phyloP scores from a whole-genome alignment of 2,329 filamentous ascomycete genomes.

The Cercospora sp. region DNA sequence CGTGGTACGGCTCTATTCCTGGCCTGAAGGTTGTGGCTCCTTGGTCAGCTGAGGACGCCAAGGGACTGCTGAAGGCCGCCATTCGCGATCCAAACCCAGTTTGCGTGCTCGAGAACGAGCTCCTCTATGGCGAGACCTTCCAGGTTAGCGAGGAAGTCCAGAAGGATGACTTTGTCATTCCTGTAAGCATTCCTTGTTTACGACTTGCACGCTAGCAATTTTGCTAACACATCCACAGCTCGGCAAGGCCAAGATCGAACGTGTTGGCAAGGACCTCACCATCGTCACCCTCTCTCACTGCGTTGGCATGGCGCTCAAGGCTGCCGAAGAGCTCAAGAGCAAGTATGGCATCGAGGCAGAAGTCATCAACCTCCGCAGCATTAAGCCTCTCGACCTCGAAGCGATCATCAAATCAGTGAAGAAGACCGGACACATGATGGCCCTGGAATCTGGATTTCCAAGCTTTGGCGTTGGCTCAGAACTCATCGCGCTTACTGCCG shows the following conservation, averaged over 20 bases:
- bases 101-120: conserved; percentile 62
- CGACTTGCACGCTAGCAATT: background rate
- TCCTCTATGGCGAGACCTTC: conserved; percentile 89
- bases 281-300: conserved; percentile 93
- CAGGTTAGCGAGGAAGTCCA: conserved; percentile 97
- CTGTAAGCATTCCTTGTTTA: conserved; percentile 47
- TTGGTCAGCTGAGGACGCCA: conserved; percentile 97
- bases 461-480: conserved; percentile 91
- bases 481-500: conserved; percentile 91
- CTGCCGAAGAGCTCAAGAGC: conserved; percentile 88
- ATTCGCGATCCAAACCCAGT: conserved; percentile 98
- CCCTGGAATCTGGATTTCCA: conserved; percentile 94
- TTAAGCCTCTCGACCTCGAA: conserved; percentile 96
- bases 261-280: conserved; percentile 90
- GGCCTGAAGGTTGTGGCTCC: conserved; percentile 95
- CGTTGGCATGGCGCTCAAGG: conserved; percentile 85
- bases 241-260: conserved; percentile 99
- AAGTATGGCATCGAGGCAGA: conserved; percentile 95
- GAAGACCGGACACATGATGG: conserved; percentile 92
- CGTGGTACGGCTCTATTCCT: conserved; percentile 98
- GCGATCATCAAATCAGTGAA: conserved; percentile 95
- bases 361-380: conserved; percentile 95
- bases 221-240: conserved; percentile 52
- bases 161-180: conserved; percentile 93
- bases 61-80: conserved; percentile 95